Evolutionary conservation across 371 early-diverging fungal species (phyloP), one percentile per base, ranked within the genome.

Genomic region (Circinella minor): DNA sequence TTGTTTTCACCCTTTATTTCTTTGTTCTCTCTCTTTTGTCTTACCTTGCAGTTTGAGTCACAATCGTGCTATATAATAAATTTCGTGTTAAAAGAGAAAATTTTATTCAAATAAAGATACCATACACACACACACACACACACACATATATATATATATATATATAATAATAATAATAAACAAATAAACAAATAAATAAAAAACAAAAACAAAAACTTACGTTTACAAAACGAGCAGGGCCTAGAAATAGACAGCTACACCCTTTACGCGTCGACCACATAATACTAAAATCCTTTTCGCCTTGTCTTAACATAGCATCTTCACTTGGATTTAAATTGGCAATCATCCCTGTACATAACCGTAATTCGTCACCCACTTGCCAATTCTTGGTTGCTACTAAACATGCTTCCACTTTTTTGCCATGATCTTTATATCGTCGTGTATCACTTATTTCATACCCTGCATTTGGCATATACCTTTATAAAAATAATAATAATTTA

Each of bases 161-260:
- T 51, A 43, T 15, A 63, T 54, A 62, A 63, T n/a, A 55, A 37
- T 14, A 39, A 36, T n/a, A n/a, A 49, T 18, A 17, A 13, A n/a
- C 14, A 55, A 27, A 34, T 17, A 63, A 66, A 55, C 55, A 57
- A 55, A 14, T 27, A 10, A 6, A 15, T 6, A 48, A 36, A 55
- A 39, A 36, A 17, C 34, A 39, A 36, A 55, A 39, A n/a, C n/a
- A n/a, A n/a, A 15, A 10, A 59, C 79, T 70, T 82, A 85, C 85
- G 72, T 98, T 97, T 20, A 94, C 94, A 78, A 98, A 97, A 9
- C 98, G 88, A 3, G 95, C 98, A 37, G 98, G 98, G 7, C 98
- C 98, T n/a, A 96, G 82, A 66, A 97, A 93, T 20, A 97, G 77
- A 66, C 94, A 94, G 77, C 88, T 90, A 68, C 85, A 81, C 11